These are phyloP conservation scores for Aspergillus sp. DNA, from an alignment of 2,329 filamentous ascomycete genomes.

Conservation along the genomic window DNA sequence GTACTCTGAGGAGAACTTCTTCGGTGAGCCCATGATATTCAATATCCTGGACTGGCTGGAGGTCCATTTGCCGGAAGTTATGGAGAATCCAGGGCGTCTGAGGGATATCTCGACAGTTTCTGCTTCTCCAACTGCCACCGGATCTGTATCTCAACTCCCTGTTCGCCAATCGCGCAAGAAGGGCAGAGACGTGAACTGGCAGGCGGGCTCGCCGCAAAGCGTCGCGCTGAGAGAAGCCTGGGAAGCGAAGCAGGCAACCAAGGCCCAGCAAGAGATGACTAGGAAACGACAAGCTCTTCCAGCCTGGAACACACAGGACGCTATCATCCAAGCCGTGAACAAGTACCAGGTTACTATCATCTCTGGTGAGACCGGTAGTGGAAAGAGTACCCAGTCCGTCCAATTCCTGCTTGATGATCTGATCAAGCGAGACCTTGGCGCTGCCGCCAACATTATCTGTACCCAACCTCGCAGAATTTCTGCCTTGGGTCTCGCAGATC, in stretches of 20 bases:
- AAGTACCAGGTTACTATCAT: slow-evolving; percentile 90
- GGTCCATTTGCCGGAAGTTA: slow-evolving; percentile 75
- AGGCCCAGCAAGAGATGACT: slow-evolving; percentile 74
- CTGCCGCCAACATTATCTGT: slow-evolving; percentile 84
- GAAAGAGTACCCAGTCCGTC: slow-evolving; percentile 95
- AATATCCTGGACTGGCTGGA: slow-evolving; percentile 91
- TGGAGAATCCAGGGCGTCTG: slow-evolving; percentile 80
- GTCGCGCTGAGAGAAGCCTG: slow-evolving; percentile 64
- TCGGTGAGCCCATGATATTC: slow-evolving; percentile 89
- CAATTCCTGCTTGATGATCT: slow-evolving; percentile 94
- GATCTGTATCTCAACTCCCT: slow-evolving; percentile 25
- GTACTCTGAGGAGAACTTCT: slow-evolving; percentile 68
- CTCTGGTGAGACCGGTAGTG: slow-evolving; percentile 93
- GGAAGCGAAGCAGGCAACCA: slow-evolving; percentile 65
- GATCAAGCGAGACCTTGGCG: slow-evolving; percentile 73
- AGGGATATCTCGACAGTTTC: slow-evolving; percentile 80
- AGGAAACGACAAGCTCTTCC: slow-evolving; percentile 72
- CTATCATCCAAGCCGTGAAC: slow-evolving; percentile 73
- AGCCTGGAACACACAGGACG: slow-evolving; percentile 80
- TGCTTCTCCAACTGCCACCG: slow-evolving; percentile 45
- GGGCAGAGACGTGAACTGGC: slow-evolving; percentile 66
- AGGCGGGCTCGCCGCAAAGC: slow-evolving; percentile 58
- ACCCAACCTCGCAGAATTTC: slow-evolving; percentile 95
- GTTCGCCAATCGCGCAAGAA: slow-evolving; percentile 40
- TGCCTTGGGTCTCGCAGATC: slow-evolving; percentile 87